These are phyloP conservation scores for Cytidiella melzeri DNA, from an alignment of 768 basidiomycete genomes.

Conservation along the genomic window DNA sequence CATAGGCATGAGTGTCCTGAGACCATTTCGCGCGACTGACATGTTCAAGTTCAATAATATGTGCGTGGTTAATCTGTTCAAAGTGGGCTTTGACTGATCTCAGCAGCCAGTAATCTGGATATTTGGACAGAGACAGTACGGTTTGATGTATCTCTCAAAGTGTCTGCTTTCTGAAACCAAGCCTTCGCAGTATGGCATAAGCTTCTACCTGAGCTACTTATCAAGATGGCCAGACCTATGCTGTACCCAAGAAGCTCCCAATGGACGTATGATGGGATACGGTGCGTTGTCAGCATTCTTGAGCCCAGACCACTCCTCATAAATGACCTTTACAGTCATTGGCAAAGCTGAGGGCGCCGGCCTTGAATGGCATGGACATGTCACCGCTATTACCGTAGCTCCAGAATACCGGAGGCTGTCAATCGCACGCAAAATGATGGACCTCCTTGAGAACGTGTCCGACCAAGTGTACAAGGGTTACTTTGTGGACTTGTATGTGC, in stretches of 20 bases:
- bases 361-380: slow-evolving; percentile 86
- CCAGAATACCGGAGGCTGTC: slow-evolving; percentile 88
- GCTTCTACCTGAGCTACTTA: slow-evolving; percentile 86
- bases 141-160: slow-evolving; percentile 11
- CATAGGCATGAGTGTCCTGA: slow-evolving; percentile 66
- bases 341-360: slow-evolving; percentile 85
- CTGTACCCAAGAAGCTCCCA: slow-evolving; percentile 74
- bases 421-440: slow-evolving; percentile 84
- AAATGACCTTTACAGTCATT: slow-evolving; percentile 50
- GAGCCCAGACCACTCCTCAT: slow-evolving; percentile 4
- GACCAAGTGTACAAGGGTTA: slow-evolving; percentile 75
- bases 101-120: slow-evolving; percentile 71
- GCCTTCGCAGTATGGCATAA: slow-evolving; percentile 70
- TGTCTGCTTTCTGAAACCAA: too few relatives aligned
- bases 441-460: slow-evolving; percentile 78
- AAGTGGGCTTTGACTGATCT: slow-evolving; percentile 3
- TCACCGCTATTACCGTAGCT: slow-evolving; percentile 92
- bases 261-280: slow-evolving; percentile 87
- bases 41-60: slow-evolving; percentile 92
- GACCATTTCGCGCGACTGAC: slow-evolving; percentile 85
- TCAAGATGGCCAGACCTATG: slow-evolving; percentile 91
- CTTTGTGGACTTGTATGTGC: slow-evolving; percentile 95
- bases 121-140: slow-evolving; percentile 95
- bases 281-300: slow-evolving; percentile 41
- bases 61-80: slow-evolving; percentile 34